Base-by-base conservation (phyloP, 352 stramenopile genomes). In the Pythium guiyangense region DNA sequence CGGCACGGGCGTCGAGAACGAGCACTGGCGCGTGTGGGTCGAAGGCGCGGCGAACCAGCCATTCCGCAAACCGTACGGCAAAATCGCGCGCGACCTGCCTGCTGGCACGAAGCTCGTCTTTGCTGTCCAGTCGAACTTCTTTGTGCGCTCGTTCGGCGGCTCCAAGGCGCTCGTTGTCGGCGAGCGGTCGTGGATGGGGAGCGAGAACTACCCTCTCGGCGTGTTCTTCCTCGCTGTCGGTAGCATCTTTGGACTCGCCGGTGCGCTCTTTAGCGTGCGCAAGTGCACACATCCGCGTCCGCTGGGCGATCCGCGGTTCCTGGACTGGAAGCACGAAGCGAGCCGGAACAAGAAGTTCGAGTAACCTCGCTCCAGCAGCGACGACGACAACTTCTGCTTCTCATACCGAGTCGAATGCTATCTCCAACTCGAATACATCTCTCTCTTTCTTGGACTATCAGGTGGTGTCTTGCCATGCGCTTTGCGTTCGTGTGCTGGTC, bases 81-180 rank as follows among this genome's bases (percentile, higher is more conserved):
- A 70, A 49, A 86, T 92, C 47, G 52, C 78, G 37, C 65, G 57
- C 39, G 71, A 86, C 47, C 54, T 92, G 17, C 83, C 77, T 0
- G 67, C 61, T 0, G 62, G 62, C 42, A 90, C 83, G 20, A 84
- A 48, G 39, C 71, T 92, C 37, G 71, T 73, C 29, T 90, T 92
- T 51, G 83, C 80, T 2, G 80, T 92, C 49, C 83, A 90, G 61
- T 92, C 83, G 46, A 90, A 90, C 54, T 92, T 86, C 66, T 90
- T 73, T 51, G 78, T 91, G 18, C 66, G 77, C 8, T 86, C 73
- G 2, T 88, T 92, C 48, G 66, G 34, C 12, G 82, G 77, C 26
- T 67, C 71, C 42, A 92, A 92, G 54, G 68, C 82, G n/a, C 52
- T 92, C 31, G 74, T 92, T 31, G 57, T 92, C 29, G 73, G 70